phyloP scores from a whole-genome alignment of 495 filamentous ascomycete genomes.

The Parathielavia appendiculata region DNA sequence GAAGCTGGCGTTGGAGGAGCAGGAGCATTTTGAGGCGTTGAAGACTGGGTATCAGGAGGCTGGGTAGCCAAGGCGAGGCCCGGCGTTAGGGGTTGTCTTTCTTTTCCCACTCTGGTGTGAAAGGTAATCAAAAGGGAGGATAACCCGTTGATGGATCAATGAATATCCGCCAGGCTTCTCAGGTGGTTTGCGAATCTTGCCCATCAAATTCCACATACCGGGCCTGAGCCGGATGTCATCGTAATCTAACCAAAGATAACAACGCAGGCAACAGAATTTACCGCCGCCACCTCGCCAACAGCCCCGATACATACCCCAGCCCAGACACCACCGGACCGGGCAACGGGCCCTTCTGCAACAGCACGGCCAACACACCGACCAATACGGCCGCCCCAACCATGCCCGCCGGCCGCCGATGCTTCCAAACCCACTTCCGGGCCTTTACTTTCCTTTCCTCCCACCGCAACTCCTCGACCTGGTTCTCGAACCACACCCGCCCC shows the following conservation, averaged over 20 bases:
- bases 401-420: constrained; percentile 53
- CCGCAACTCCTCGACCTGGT: constrained; percentile 62
- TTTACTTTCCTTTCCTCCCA: constrained; percentile 55
- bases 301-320: constrained; percentile 19
- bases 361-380: constrained; percentile 51
- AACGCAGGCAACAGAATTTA: background rate
- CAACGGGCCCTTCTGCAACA: constrained; percentile 31
- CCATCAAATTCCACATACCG: background rate
- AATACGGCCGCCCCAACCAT: constrained; percentile 58
- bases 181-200: too few relatives aligned
- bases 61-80: constrained; percentile 15
- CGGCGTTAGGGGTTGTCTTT: background rate
- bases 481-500: constrained; percentile 49
- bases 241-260: background rate
- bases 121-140: background rate
- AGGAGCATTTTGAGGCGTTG: constrained; percentile 58
- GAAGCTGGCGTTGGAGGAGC: constrained; percentile 70
- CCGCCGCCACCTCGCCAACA: constrained; percentile 21
- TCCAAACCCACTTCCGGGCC: constrained; percentile 50
- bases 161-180: too few relatives aligned
- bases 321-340: constrained; percentile 20
- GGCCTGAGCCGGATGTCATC: background rate
- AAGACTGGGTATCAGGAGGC: constrained; percentile 48
- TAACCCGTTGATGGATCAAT: too few relatives aligned
- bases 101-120: background rate